These are phyloP conservation scores for Aspergillus alliaceus DNA, from an alignment of 2,329 filamentous ascomycete genomes.

Conservation along the genomic window DNA sequence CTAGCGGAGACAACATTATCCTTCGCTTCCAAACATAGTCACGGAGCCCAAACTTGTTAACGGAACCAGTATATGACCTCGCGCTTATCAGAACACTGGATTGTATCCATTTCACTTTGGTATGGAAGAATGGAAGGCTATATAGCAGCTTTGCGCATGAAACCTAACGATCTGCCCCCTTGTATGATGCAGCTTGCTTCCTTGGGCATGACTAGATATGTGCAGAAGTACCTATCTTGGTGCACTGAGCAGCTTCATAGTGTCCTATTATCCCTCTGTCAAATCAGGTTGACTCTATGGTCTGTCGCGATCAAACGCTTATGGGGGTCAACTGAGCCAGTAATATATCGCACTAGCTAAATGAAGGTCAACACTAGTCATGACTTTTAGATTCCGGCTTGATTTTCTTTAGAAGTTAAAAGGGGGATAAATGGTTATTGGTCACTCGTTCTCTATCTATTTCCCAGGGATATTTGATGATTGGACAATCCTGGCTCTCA, in stretches of 20 bases:
- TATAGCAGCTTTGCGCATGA: background rate
- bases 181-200: too few species aligned
- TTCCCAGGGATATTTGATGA: too few species aligned
- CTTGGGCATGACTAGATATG: too few species aligned
- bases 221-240: background rate
- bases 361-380: background rate
- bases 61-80: background rate
- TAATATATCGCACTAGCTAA: background rate
- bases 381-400: too few species aligned
- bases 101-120: background rate
- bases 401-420: background rate
- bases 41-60: background rate
- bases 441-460: background rate
- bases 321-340: background rate
- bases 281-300: background rate
- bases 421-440: background rate
- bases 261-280: background rate
- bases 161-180: too few species aligned
- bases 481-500: background rate
- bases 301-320: background rate
- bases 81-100: background rate
- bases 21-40: background rate
- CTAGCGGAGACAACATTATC: background rate
- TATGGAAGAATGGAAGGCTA: background rate
- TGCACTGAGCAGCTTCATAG: background rate